Evolutionary conservation across 1,284 basidiomycete species (phyloP), one percentile per base, ranked within the genome.

Genomic region (Jaminaea rosea): DNA sequence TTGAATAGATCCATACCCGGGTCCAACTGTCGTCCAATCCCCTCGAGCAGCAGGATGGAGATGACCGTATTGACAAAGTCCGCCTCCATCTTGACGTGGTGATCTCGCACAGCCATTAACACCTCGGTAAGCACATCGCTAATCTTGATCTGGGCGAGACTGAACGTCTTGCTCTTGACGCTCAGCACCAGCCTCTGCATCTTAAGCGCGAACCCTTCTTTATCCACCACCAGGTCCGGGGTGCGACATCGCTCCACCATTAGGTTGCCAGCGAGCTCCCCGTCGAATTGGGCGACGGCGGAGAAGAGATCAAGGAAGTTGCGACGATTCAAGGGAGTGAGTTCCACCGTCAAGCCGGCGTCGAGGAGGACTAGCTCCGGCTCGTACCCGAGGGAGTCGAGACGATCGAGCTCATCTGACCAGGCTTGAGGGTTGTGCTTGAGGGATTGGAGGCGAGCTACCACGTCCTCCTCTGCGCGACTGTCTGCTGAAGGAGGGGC

Each of bases 51-150:
- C 53, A 99, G 76, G 52, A 97, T 90, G 8, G 87, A 88, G 56
- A 98, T 87, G 47, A 98, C 90, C 0, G 94, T 98, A 74, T 98
- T 97, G 67, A 98, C 84, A 72, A 99, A 99, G 75, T 98, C 94
- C 11, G 86, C 89, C 76, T 98, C 93, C 84, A 99, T 87, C 80
- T 92, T 96, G 63, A 98, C 94, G 72, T 96, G 94, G 74, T 97
- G 92, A 60, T 83, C 80, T 47, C 91, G 78, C 1, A 99, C 91
- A n/a, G 85, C 84, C 63, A 78, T 82, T 41, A 98, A 77, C 7
- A 96, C 92, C 60, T 93, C 86, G 5, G 82, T 85, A 36, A 97
- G 78, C 59, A 98, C 83, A 73, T 98, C 92, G 26, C 87, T 86
- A 53, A 99, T 94, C 76, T 89, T 90, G 78, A 99, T 91, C 72